phyloP scores from a whole-genome alignment of 768 basidiomycete genomes.

The Daedalea quercina region DNA sequence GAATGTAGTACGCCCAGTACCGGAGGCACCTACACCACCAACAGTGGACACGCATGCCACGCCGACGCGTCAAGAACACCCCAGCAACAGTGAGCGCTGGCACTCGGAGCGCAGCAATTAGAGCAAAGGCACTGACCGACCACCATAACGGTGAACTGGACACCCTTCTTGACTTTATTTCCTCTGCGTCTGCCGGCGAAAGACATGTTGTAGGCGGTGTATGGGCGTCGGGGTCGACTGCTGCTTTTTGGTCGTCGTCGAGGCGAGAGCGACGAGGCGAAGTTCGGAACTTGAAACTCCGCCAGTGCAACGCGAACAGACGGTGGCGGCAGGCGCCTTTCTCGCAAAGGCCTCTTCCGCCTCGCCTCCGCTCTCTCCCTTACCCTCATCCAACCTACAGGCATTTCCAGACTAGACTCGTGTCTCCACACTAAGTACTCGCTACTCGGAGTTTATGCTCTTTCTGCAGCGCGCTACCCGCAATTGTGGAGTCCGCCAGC shows the following conservation, averaged over 20 bases:
- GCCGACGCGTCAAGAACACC: slow-evolving; percentile 6
- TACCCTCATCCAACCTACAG: not conserved
- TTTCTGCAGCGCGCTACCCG: slow-evolving; percentile 10
- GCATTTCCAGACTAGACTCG: too few species aligned
- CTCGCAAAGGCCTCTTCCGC: not conserved
- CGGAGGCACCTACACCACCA: slow-evolving; percentile 73
- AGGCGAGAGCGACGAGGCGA: slow-evolving; percentile 12
- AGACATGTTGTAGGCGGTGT: slow-evolving; percentile 45
- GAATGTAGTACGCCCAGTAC: slow-evolving; percentile 96
- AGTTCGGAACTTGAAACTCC: slow-evolving; percentile 22
- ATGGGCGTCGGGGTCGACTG: slow-evolving; percentile 14
- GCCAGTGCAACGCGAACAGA: slow-evolving; percentile 5
- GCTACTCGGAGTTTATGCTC: slow-evolving; percentile 13
- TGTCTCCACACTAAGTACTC: too few species aligned
- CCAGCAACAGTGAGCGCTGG: slow-evolving; percentile 15
- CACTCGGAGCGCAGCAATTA: slow-evolving; percentile 8
- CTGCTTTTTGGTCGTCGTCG: slow-evolving; percentile 14
- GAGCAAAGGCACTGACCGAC: slow-evolving; percentile 62
- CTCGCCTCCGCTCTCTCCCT: not conserved
- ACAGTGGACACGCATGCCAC: not conserved
- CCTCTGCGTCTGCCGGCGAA: slow-evolving; percentile 81
- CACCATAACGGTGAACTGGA: slow-evolving; percentile 97
- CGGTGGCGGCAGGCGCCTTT: not conserved
- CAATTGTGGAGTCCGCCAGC: slow-evolving; percentile 4
- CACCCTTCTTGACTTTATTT: slow-evolving; percentile 98